Evolutionary conservation across 1,284 basidiomycete genomes (phyloP).

Genomic region (Ceratorhiza oryzae-sativae): DNA sequence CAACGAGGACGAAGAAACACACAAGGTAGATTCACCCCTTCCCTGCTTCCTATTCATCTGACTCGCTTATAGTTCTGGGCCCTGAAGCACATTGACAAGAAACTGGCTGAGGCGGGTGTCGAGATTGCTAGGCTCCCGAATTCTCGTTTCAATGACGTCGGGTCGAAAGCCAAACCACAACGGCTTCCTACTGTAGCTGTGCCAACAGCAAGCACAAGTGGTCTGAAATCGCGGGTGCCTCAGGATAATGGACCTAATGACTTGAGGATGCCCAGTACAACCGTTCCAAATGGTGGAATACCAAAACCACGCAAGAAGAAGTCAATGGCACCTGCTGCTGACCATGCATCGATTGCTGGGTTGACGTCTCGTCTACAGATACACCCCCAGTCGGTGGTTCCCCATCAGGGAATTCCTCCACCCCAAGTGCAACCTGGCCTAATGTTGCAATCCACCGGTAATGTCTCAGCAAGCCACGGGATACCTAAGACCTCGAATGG

Average conservation of each 20-base stretch:
- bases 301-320: constrained; percentile 28
- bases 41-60: not conserved
- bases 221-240: not conserved
- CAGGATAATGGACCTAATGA: not conserved
- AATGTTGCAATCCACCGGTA: not conserved
- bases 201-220: not conserved
- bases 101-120: not conserved
- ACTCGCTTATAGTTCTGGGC: constrained; percentile 13
- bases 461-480: not conserved
- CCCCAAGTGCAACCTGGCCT: not conserved
- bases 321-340: not conserved
- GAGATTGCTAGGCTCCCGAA: not conserved
- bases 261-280: not conserved
- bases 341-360: not conserved
- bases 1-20: constrained; percentile 7
- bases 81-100: constrained; percentile 27
- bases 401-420: not conserved
- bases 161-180: not conserved
- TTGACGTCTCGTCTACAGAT: not conserved
- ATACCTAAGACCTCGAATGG: not conserved
- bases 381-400: not conserved
- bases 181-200: not conserved
- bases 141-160: not conserved
- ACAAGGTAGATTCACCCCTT: constrained; percentile 16
- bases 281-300: not conserved